A percentile compares a stretch with the other conserved stretches of the same genome.
phyloP scores from a whole-genome alignment of 352 stramenopile species.

The Pythium rhizo-oryzae region DNA sequence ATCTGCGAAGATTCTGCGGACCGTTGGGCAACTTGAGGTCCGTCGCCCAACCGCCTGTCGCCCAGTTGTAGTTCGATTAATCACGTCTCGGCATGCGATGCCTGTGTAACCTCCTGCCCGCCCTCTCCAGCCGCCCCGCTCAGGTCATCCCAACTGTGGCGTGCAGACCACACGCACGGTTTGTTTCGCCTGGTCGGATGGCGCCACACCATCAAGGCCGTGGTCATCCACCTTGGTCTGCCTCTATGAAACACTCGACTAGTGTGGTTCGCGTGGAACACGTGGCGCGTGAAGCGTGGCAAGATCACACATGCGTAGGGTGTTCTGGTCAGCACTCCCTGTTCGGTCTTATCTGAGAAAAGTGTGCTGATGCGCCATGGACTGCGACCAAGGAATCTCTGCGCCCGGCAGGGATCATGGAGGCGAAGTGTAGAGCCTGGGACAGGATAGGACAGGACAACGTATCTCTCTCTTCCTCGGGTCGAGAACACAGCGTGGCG shows the following conservation, averaged over 20 bases:
- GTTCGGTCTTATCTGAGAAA: constrained; percentile 1
- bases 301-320: background rate
- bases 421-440: no score
- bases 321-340: background rate
- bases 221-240: background rate
- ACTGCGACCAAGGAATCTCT: background rate
- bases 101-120: background rate
- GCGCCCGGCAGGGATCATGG: no score
- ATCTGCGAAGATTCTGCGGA: constrained; percentile 7
- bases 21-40: background rate
- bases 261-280: background rate
- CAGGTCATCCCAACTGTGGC: constrained; percentile 14
- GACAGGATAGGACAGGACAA: no score
- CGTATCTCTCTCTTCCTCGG: no score
- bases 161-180: background rate
- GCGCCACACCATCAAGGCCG: background rate
- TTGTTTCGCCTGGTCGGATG: background rate
- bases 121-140: constrained; percentile 12
- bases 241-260: no score
- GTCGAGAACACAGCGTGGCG: no score
- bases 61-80: constrained; percentile 26
- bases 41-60: constrained; percentile 3
- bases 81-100: constrained; percentile 28
- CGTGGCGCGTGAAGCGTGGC: background rate
- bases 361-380: background rate